These are phyloP conservation scores for Saccharata proteae DNA, from an alignment of 2,329 filamentous ascomycete species.

Conservation along the genomic window DNA sequence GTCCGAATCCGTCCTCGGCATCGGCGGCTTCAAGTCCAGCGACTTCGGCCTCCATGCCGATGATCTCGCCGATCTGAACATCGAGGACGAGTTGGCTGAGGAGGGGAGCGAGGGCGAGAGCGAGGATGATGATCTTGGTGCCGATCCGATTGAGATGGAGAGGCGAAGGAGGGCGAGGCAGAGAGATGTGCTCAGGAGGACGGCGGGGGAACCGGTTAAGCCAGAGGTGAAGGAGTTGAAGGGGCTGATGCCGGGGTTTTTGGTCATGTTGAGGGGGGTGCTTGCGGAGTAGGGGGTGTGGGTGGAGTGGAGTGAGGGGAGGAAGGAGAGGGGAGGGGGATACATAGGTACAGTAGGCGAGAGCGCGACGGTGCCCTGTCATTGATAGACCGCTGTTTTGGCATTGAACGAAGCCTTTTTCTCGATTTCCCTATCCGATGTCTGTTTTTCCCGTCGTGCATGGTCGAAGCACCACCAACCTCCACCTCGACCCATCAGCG, in stretches of 20 bases:
- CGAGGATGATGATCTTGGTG: conserved; percentile 63
- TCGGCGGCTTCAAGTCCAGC: conserved; percentile 50
- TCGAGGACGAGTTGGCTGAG: conserved; percentile 54
- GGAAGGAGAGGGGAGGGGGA: too few species aligned
- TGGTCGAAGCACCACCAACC: too few species aligned
- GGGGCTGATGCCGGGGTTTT: conserved; percentile 68
- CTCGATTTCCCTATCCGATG: too few species aligned
- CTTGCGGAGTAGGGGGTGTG: conserved; percentile 72
- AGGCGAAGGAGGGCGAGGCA: conserved; percentile 62
- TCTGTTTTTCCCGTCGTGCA: too few species aligned
- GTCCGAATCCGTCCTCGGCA: too few species aligned
- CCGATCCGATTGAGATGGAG: conserved; percentile 82
- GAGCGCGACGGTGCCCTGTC: too few species aligned
- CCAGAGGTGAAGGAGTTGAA: conserved; percentile 66
- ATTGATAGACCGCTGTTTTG: too few species aligned
- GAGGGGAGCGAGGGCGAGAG: conserved; percentile 46
- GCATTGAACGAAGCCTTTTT: too few species aligned
- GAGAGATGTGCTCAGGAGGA: conserved; percentile 68
- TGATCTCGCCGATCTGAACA: conserved; percentile 75
- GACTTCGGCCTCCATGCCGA: conserved; percentile 81
- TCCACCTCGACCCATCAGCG: too few species aligned
- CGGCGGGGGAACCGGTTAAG: conserved; percentile 74
- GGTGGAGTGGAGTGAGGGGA: too few species aligned
- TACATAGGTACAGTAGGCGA: too few species aligned
- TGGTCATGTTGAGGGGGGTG: conserved; percentile 70